Conservation (phyloP, 2,329 filamentous ascomycete species). For the Coniochaeta ligniaria region DNA sequence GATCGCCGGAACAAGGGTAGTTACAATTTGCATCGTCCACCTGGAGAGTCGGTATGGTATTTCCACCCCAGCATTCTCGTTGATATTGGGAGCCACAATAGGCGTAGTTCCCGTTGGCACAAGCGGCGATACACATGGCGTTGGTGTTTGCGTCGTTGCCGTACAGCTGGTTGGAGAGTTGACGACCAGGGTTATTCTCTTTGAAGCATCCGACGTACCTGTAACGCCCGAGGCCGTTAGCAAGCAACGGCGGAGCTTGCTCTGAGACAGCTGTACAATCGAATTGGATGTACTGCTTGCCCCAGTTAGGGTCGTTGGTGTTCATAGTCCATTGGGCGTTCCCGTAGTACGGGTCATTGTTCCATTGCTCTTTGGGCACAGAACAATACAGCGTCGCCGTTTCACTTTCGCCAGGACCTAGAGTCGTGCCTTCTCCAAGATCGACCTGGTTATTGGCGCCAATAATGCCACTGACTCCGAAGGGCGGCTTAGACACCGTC, state of each 20-base stretch:
- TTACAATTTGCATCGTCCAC: conserved; percentile 41
- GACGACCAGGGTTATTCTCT: conserved; percentile 48
- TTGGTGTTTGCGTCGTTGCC: conserved; percentile 32
- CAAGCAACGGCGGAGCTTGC: conserved; percentile 41
- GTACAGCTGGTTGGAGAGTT: conserved; percentile 36
- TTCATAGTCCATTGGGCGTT: conserved; percentile 49
- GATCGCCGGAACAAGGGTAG: conserved; percentile 40
- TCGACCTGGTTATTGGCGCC: conserved; percentile 48
- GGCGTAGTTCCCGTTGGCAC: conserved; percentile 22
- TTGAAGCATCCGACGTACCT: conserved; percentile 38
- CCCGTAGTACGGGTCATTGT: conserved; percentile 41
- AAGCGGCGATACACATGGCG: conserved; percentile 36
- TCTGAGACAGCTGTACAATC: conserved; percentile 42
- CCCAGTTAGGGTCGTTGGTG: conserved; percentile 43
- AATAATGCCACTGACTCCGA: conserved; percentile 45
- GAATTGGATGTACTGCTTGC: conserved; percentile 46
- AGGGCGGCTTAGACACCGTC: conserved; percentile 55
- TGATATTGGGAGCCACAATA: conserved; percentile 45
- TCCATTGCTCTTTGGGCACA: conserved; percentile 50
- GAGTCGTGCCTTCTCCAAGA: conserved; percentile 46
- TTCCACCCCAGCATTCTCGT: conserved; percentile 46
- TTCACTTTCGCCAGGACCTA: conserved; percentile 40
- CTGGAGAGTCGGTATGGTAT: conserved; percentile 32
- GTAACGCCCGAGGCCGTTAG: conserved; percentile 27
- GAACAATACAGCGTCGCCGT: conserved; percentile 47